phyloP scores from a whole-genome alignment of 176 grass and related monocot genomes.

The Lolium perenne region DNA sequence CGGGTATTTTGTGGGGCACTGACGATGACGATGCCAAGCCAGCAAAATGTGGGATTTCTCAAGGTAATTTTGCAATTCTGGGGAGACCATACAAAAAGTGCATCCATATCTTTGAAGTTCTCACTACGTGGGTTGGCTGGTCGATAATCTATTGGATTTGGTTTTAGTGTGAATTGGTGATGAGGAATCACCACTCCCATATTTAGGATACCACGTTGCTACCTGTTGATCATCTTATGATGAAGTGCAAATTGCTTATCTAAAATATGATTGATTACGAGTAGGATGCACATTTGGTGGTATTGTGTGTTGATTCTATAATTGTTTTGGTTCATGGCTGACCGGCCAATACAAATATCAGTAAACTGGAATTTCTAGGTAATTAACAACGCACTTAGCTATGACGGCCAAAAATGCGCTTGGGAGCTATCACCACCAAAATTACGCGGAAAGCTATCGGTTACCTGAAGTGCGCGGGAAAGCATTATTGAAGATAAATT shows the following conservation, averaged over 20 bases:
- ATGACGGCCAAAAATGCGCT: background rate
- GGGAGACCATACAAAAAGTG: background rate
- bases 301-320: background rate
- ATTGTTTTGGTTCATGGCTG: background rate
- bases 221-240: background rate
- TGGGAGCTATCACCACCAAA: background rate
- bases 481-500: background rate
- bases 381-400: background rate
- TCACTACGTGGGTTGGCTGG: background rate
- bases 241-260: background rate
- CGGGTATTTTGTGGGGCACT: too few species aligned
- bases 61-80: constrained; percentile 51
- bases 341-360: background rate
- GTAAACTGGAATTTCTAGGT: constrained; percentile 30
- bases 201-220: background rate
- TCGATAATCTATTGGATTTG: too few species aligned
- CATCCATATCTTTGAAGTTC: background rate
- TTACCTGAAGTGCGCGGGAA: background rate
- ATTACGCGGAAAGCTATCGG: background rate
- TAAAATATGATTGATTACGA: background rate
- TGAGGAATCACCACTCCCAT: background rate
- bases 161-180: background rate
- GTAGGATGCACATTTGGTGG: background rate
- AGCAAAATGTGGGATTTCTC: constrained; percentile 50
- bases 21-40: background rate